A percentile compares a stretch with the other conserved stretches of the same genome.
Evolutionary conservation across 345 rosid species (phyloP).

Genomic region (Raphanus raphanistrum): DNA sequence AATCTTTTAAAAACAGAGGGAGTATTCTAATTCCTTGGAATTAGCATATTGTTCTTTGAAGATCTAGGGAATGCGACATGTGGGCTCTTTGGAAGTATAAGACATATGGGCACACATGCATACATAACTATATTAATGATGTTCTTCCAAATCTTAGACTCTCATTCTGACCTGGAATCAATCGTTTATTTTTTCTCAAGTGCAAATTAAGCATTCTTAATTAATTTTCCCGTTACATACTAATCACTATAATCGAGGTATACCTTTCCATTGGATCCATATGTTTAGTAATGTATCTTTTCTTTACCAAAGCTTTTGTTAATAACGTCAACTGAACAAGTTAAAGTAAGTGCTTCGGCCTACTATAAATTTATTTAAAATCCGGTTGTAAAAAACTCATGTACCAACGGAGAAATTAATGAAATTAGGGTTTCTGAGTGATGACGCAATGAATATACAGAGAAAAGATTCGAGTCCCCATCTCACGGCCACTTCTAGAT

Average conservation of each 20-base stretch:
- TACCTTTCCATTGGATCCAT: neutral
- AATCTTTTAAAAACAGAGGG: no score
- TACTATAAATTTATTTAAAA: neutral
- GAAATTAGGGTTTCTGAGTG: constrained; percentile 22
- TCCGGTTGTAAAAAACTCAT: neutral
- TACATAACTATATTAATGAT: constrained; percentile 16
- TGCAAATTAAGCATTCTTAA: neutral
- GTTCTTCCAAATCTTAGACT: constrained; percentile 32
- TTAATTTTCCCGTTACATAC: neutral
- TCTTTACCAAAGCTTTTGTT: neutral
- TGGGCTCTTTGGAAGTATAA: constrained; percentile 54
- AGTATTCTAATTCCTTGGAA: constrained; percentile 28
- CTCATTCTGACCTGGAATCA: constrained; percentile 15
- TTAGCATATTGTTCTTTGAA: constrained; percentile 23
- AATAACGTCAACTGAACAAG: neutral
- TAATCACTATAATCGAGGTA: neutral
- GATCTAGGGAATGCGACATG: constrained; percentile 44
- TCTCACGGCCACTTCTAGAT: constrained; percentile 41
- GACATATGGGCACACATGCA: constrained; percentile 38
- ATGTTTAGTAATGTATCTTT: neutral
- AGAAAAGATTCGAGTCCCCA: constrained; percentile 41
- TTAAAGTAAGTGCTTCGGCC: neutral
- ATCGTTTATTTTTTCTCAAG: neutral
- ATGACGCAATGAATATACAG: constrained; percentile 20
- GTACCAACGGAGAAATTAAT: neutral